A percentile compares a stretch with the other conserved stretches of the same genome.
phyloP scores from a whole-genome alignment of 2,329 filamentous ascomycete species.

The Lachnellula arida region DNA sequence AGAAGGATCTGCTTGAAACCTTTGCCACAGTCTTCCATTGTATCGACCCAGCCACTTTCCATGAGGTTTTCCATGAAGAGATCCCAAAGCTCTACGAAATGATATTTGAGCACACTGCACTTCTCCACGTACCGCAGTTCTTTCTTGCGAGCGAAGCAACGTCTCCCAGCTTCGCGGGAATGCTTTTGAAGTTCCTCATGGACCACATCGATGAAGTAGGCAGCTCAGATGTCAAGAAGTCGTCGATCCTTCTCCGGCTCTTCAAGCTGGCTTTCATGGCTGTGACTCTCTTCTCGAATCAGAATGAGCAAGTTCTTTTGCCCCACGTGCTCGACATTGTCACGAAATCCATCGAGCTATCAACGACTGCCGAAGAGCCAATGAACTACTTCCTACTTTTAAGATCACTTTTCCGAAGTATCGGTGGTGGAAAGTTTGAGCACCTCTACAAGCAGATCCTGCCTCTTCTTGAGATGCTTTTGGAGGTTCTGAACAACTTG shows the following conservation, averaged over 20 bases:
- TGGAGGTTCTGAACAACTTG: constrained; percentile 95
- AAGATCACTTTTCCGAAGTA: constrained; percentile 89
- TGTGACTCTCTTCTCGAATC: constrained; percentile 87
- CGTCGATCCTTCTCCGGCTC: constrained; percentile 84
- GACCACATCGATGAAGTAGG: constrained; percentile 93
- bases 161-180: constrained; percentile 93
- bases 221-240: constrained; percentile 84
- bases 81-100: constrained; percentile 96
- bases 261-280: constrained; percentile 99
- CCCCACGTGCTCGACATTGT: constrained; percentile 97
- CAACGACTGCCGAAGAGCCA: constrained; percentile 90
- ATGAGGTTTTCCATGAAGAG: constrained; percentile 96
- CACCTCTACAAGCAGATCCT: constrained; percentile 97
- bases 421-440: constrained; percentile 95
- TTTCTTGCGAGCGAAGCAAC: constrained; percentile 98
- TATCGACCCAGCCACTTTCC: constrained; percentile 96
- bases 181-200: constrained; percentile 97
- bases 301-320: constrained; percentile 92
- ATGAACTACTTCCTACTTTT: constrained; percentile 98
- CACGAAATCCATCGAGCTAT: constrained; percentile 93
- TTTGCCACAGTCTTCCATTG: constrained; percentile 99
- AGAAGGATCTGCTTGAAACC: constrained; percentile 94
- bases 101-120: constrained; percentile 92
- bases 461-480: constrained; percentile 90
- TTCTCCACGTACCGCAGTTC: constrained; percentile 95